These are phyloP conservation scores for Pseudotsuga menziesii DNA, from an alignment of 75 land plant species.

Conservation along the genomic window DNA sequence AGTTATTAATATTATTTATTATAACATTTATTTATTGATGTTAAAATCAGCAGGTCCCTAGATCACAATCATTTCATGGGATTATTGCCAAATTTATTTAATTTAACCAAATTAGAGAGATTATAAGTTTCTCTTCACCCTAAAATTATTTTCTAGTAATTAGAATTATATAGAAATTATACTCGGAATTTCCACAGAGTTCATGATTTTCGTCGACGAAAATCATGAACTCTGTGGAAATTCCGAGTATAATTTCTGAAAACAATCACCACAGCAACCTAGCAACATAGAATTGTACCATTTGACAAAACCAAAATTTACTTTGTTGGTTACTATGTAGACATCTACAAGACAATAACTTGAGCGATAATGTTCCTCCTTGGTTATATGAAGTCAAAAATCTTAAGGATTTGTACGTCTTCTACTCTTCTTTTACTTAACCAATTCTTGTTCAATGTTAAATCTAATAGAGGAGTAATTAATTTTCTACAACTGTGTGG, in stretches of 20 bases:
- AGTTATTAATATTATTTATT: no score
- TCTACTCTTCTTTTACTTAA: not conserved
- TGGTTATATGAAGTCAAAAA: not conserved
- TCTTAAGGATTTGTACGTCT: not conserved
- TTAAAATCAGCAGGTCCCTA: no score
- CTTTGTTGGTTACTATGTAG: not conserved
- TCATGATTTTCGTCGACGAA: no score
- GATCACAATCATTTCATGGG: not conserved
- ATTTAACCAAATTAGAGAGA: not conserved
- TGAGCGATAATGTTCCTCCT: not conserved
- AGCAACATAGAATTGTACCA: no score
- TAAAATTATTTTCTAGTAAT: not conserved
- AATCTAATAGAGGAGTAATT: not conserved
- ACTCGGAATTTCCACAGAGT: no score
- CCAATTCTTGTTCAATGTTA: not conserved
- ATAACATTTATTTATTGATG: no score
- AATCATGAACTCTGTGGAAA: no score
- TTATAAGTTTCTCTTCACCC: not conserved
- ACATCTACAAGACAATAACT: not conserved
- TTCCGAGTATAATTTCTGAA: no score
- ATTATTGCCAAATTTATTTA: not conserved
- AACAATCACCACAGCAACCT: no score
- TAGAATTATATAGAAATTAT: not conserved
- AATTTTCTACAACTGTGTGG: not conserved
- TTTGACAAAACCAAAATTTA: not conserved